Evolutionary conservation across 2,329 filamentous ascomycete species (phyloP).

Genomic region (Pseudocercospora pini-densiflorae): DNA sequence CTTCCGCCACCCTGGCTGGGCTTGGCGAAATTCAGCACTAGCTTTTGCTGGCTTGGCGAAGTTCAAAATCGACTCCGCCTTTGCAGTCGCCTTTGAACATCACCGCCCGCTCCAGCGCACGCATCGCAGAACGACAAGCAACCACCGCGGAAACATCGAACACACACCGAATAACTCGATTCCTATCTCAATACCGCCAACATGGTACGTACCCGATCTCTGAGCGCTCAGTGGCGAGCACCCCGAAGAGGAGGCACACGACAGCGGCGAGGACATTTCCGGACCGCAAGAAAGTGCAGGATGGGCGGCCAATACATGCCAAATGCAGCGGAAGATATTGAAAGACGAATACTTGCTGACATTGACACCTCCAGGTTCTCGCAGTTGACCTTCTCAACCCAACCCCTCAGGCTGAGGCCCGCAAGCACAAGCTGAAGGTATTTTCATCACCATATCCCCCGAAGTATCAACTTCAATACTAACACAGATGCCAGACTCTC

Average conservation of each 20-base stretch:
- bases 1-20: background rate
- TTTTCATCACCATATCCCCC: slow-evolving; percentile 1
- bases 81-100: background rate
- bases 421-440: slow-evolving; percentile 99
- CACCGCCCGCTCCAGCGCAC: slow-evolving; percentile 7
- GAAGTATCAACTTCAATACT: slow-evolving; percentile 12
- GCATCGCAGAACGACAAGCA: slow-evolving; percentile 28
- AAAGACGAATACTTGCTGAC: slow-evolving; percentile 29
- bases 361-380: slow-evolving; percentile 76
- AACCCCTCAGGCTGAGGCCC: slow-evolving; percentile 93
- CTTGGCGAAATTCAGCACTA: slow-evolving; percentile 1
- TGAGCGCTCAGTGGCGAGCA: slow-evolving; percentile 24
- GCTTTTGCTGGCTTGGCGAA: slow-evolving; percentile 8
- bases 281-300: slow-evolving; percentile 12
- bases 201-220: slow-evolving; percentile 34
- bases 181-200: slow-evolving; percentile 35
- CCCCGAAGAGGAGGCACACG: slow-evolving; percentile 32
- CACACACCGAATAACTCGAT: slow-evolving; percentile 15
- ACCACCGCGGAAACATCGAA: slow-evolving; percentile 21
- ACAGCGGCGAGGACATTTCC: slow-evolving; percentile 20
- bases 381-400: slow-evolving; percentile 99
- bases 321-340: background rate
- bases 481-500: slow-evolving; percentile 54
- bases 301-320: slow-evolving; percentile 3
- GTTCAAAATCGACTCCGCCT: background rate